Evolutionary conservation across 2,329 filamentous ascomycete genomes (phyloP).

Genomic region (Amauroascus niger): DNA sequence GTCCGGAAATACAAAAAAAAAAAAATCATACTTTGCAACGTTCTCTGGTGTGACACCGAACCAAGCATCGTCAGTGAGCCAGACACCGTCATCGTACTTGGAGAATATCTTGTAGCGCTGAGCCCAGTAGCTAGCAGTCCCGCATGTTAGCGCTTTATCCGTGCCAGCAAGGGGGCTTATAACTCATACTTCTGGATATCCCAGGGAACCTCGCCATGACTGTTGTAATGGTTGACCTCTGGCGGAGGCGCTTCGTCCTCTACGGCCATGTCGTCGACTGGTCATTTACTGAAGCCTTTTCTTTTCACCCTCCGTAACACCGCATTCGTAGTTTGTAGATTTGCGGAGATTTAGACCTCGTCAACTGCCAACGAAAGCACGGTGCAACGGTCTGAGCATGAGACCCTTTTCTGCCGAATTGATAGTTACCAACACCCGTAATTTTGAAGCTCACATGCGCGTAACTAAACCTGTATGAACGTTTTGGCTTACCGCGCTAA

Average conservation of each 20-base stretch:
- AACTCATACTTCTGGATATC: conserved; percentile 67
- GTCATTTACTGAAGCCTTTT: not conserved
- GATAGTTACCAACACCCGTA: too few relatives aligned
- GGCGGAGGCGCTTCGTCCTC: conserved; percentile 28
- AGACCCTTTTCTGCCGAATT: too few relatives aligned
- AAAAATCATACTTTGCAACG: conserved; percentile 71
- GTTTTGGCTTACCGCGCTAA: too few relatives aligned
- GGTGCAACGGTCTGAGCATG: too few relatives aligned
- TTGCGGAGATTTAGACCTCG: too few relatives aligned
- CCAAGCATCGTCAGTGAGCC: conserved; percentile 90
- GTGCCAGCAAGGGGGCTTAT: not conserved
- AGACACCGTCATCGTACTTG: conserved; percentile 75
- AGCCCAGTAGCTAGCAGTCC: conserved; percentile 63
- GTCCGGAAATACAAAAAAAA: not conserved
- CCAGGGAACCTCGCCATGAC: conserved; percentile 61
- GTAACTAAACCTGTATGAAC: too few relatives aligned
- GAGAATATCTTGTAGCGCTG: conserved; percentile 83
- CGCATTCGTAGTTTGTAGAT: not conserved
- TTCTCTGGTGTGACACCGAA: conserved; percentile 94
- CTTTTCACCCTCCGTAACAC: not conserved
- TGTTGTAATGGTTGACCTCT: conserved; percentile 65
- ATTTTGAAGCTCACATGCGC: too few relatives aligned
- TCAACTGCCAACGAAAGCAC: too few relatives aligned
- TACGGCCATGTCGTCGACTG: conserved; percentile 23
- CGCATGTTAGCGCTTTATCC: conserved; percentile 12